Evolutionary conservation across 805 yeast species (phyloP), one percentile per base, ranked within the genome.

Genomic region (Wickerhamomyces xylosicus): DNA sequence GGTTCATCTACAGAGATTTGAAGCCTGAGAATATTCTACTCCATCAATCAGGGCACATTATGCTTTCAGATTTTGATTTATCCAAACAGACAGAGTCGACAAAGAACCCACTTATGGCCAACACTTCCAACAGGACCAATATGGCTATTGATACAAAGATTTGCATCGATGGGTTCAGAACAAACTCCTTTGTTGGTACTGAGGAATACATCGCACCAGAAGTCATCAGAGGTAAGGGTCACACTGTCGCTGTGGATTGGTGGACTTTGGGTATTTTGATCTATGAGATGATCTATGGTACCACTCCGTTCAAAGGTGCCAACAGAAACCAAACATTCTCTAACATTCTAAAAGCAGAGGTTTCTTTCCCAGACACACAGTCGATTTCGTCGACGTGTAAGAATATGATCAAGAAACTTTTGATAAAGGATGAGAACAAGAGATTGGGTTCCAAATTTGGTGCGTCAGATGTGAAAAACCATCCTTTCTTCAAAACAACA

Each of bases 191-290:
- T 67, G 99, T 92, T 28, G 99, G 99, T 2, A 92, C 99, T 0
- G 99, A 92, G 56, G 99, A 92, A 57, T 92, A 92, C 58, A 87
- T 92, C 52, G 97, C 99, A 0, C 99, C 99, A 0, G 99, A 92
- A 54, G 98, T 92, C 4, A 92, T 92, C 39, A 69, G 92, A 57
- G 97, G 97, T 2, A 85, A 89, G 50, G 98, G 98, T 2, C 99
- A 92, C 53, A 90, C 97, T 1, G 81, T 90, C 7, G 96, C 97
- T 0, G 98, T 92, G 15, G 99, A 92, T 59, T 92, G 98, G 98
- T 92, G 99, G 99, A 92, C 98, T 0, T 65, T 92, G 47, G 99
- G 99, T 3, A 87, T 92, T 17, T 70, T 92, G 51, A 66, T 87
- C 19, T 94, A 77, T 59, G 99, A 92, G 56, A 92, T 92, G 98